Base-by-base conservation (phyloP, 306 rosid species). In the Betula pendula region DNA sequence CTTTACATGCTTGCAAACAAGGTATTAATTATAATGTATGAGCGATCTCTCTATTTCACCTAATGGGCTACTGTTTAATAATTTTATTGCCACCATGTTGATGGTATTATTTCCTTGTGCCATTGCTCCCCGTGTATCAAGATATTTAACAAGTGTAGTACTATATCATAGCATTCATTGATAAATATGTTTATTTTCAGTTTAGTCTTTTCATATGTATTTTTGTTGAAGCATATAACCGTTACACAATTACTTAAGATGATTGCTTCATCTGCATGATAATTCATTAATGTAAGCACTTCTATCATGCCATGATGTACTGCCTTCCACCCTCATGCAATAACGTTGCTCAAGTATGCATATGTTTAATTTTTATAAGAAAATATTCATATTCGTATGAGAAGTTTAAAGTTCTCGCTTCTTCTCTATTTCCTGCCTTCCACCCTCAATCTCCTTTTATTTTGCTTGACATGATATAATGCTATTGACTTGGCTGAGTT, bases 1-100 rank as follows among this genome's bases (percentile, higher is more conserved):
- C 98, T 96, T 79, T 92, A 91, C 89, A 96, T 96, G 99, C 99
- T 96, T 16, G 99, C 99, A 72, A 96, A 93, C 85, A 96, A 96
- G 99, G 99, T 96, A 86, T 35, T 81, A 19, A 29, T 42, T 60
- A 27, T 60, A 31, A 33, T 53, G 58, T 60, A 38, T 65, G 50
- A 62, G 56, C 77, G 63, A 76, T 68, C 8, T 4, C 25, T n/a
- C 16, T 38, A 19, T 10, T 35, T 38, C 29, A 19, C 24, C 27
- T 19, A 65, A 12, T 65, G 20, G 15, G 70, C 70, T 63, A 17
- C 27, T 17, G 11, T n/a, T 62, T 2, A 65, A 38, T 65, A 14
- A 40, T 70, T 43, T 58, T 44, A 13, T 12, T 40, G 50, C 42
- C 16, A 24, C 63, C 24, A 56, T 24, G 33, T 24, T 24, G 63